Conservation (phyloP, 352 stramenopile genomes). For the Pythium vanterpoolii region DNA sequence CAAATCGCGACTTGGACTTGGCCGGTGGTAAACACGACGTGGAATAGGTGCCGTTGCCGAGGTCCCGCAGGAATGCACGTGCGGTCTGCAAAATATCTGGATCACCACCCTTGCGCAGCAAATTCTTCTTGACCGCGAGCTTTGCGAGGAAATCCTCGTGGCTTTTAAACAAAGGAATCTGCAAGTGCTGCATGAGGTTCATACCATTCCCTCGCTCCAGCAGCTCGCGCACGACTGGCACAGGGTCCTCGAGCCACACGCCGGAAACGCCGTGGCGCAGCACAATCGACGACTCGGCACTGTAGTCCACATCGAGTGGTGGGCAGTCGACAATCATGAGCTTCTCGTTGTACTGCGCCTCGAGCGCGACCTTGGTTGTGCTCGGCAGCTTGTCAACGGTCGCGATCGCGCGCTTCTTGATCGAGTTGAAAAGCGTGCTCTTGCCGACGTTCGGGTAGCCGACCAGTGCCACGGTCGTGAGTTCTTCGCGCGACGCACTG, state of each 20-base stretch:
- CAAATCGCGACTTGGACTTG: constrained; percentile 85
- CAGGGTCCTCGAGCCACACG: constrained; percentile 93
- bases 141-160: constrained; percentile 95
- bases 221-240: constrained; percentile 89
- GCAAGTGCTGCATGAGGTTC: constrained; percentile 96
- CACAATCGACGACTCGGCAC: constrained; percentile 75
- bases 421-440: constrained; percentile 93
- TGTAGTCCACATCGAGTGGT: constrained; percentile 96
- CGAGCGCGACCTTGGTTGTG: constrained; percentile 78
- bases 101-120: constrained; percentile 95
- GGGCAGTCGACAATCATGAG: constrained; percentile 96
- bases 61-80: constrained; percentile 78
- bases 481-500: constrained; percentile 68
- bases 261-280: constrained; percentile 94
- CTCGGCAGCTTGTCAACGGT: constrained; percentile 45
- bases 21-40: constrained; percentile 60
- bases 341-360: constrained; percentile 97
- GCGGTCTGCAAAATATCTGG: constrained; percentile 94
- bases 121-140: constrained; percentile 91
- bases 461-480: constrained; percentile 94
- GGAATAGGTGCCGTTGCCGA: constrained; percentile 58
- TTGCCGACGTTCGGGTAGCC: constrained; percentile 98
- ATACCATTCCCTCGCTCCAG: constrained; percentile 88
- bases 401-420: constrained; percentile 80
- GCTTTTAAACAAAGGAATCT: constrained; percentile 92